Percentiles rank a stretch among this genome's conserved stretches.
phyloP scores from a whole-genome alignment of 208 protist genomes.

The Leishmania martiniquensis region DNA sequence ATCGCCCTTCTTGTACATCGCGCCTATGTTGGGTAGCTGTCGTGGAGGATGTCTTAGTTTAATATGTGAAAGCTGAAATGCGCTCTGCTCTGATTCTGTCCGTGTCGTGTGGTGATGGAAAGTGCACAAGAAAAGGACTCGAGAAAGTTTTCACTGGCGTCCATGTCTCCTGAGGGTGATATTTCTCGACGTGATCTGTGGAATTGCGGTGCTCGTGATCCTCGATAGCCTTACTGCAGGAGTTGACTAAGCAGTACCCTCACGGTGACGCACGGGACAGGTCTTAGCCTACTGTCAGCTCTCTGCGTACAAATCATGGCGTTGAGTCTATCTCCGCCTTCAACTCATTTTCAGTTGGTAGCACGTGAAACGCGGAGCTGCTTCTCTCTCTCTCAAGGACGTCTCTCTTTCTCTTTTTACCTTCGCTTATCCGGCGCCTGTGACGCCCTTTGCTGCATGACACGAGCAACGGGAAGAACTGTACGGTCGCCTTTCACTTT shows the following conservation, averaged over 20 bases:
- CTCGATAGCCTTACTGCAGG: too few species aligned
- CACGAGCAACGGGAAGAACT: not conserved
- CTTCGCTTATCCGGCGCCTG: not conserved
- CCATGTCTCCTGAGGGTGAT: too few species aligned
- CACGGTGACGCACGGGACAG: too few species aligned
- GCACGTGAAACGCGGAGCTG: not conserved
- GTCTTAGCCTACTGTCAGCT: too few species aligned
- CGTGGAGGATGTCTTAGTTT: not conserved
- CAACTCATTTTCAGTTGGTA: not conserved
- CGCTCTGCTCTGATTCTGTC: not conserved
- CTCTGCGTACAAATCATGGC: too few species aligned
- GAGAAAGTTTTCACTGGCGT: too few species aligned
- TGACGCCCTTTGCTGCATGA: conserved; percentile 1
- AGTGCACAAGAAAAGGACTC: not conserved
- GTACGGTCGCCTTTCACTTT: conserved; percentile 15
- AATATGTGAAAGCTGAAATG: not conserved
- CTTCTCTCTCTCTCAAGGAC: not conserved
- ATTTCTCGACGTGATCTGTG: too few species aligned
- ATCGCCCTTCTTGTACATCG: not conserved
- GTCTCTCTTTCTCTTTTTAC: not conserved
- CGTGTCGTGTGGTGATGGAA: too few species aligned
- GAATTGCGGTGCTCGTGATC: too few species aligned
- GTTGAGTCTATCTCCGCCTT: not conserved
- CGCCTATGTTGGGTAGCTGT: not conserved
- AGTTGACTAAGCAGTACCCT: too few species aligned